Conservation (phyloP, 78 protist species). For the Emiliania huxleyi region DNA sequence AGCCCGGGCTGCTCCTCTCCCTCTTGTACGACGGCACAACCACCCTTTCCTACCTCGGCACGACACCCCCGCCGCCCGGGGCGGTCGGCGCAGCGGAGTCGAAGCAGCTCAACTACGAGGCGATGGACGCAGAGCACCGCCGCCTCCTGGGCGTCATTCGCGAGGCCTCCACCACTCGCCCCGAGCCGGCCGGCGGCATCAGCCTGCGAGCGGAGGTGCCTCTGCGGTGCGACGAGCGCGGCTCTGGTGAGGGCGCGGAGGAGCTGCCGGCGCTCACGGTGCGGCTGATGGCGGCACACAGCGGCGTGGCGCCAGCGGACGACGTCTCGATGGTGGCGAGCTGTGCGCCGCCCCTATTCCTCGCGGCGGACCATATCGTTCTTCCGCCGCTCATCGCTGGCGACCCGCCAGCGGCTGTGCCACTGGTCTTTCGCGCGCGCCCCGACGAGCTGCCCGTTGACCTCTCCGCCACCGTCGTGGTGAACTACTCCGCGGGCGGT, state of each 20-base stretch:
- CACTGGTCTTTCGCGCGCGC: background rate
- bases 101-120: constrained; percentile 66
- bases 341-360: background rate
- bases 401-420: background rate
- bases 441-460: background rate
- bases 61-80: background rate
- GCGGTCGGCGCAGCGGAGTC: background rate
- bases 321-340: background rate
- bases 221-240: background rate
- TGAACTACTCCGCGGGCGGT: background rate
- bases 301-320: background rate
- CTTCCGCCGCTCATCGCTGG: background rate
- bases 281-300: background rate
- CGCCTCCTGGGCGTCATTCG: constrained; percentile 43
- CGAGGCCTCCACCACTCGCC: background rate
- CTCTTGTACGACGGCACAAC: constrained; percentile 8
- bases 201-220: constrained; percentile 15
- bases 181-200: background rate
- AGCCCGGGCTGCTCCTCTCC: background rate
- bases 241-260: background rate
- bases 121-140: constrained; percentile 70
- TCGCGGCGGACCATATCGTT: background rate
- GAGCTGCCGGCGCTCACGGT: background rate
- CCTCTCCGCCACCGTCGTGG: background rate
- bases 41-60: constrained; percentile 47